Evolutionary conservation across 2,329 filamentous ascomycete species (phyloP).

Genomic region (Exophiala aquamarina): DNA sequence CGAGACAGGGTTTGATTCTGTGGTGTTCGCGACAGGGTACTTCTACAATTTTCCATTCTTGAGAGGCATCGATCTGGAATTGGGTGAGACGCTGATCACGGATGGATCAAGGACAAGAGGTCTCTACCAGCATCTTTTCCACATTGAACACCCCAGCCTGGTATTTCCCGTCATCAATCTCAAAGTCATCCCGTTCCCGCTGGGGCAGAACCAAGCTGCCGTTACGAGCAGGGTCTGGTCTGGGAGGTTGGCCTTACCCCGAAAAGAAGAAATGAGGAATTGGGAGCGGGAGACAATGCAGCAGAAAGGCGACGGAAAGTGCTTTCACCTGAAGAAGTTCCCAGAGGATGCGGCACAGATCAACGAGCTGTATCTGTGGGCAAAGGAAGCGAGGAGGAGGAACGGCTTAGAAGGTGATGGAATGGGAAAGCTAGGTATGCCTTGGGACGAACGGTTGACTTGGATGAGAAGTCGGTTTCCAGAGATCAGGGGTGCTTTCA

Average conservation of each 20-base stretch:
- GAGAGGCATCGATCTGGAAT: slow-evolving; percentile 16
- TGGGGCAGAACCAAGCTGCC: slow-evolving; percentile 76
- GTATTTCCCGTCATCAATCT: slow-evolving; percentile 75
- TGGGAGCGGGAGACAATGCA: slow-evolving; percentile 41
- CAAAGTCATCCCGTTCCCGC: slow-evolving; percentile 82
- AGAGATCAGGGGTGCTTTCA: slow-evolving; percentile 71
- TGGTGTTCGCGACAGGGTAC: slow-evolving; percentile 89
- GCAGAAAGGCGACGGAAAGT: slow-evolving; percentile 30
- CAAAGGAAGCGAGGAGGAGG: slow-evolving; percentile 34
- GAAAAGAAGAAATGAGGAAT: slow-evolving; percentile 58
- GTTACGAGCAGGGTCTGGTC: slow-evolving; percentile 76
- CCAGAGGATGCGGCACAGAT: slow-evolving; percentile 47
- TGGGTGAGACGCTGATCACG: slow-evolving; percentile 51
- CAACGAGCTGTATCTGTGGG: slow-evolving; percentile 46
- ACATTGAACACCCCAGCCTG: slow-evolving; percentile 72
- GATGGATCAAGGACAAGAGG: slow-evolving; percentile 69
- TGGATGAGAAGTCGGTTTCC: slow-evolving; percentile 71
- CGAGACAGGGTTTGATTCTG: slow-evolving; percentile 68
- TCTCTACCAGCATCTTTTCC: slow-evolving; percentile 78
- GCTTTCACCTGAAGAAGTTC: slow-evolving; percentile 57
- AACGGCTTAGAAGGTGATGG: slow-evolving; percentile 44
- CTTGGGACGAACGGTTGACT: slow-evolving; percentile 68
- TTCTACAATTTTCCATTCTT: slow-evolving; percentile 81
- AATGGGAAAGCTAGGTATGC: slow-evolving; percentile 65
- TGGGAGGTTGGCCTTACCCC: slow-evolving; percentile 66